Evolutionary conservation across 2,329 filamentous ascomycete genomes (phyloP).

Genomic region (Fusarium solani-melongenae): DNA sequence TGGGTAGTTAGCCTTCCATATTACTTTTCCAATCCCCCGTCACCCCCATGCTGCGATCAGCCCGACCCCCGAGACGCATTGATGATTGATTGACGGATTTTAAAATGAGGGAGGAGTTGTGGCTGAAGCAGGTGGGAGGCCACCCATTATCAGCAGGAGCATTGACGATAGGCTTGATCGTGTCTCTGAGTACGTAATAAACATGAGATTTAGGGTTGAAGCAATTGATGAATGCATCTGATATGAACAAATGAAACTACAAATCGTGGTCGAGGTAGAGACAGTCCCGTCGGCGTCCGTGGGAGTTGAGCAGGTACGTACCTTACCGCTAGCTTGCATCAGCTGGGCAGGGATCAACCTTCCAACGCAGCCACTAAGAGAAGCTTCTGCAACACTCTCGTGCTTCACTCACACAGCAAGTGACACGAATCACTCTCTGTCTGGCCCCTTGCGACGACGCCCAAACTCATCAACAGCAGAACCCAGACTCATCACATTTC

Average conservation of each 20-base stretch:
- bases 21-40: neutral
- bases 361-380: constrained; percentile 2
- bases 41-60: neutral
- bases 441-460: constrained; percentile 11
- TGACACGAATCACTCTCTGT: constrained; percentile 23
- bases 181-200: neutral
- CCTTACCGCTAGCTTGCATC: neutral
- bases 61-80: neutral
- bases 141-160: neutral
- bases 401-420: constrained; percentile 14
- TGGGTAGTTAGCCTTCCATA: neutral
- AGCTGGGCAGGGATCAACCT: constrained; percentile 34
- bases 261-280: neutral
- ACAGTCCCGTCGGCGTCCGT: neutral
- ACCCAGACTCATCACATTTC: neutral
- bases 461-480: constrained; percentile 1
- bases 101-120: neutral
- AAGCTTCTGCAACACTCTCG: constrained; percentile 1
- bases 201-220: neutral
- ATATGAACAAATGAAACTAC: neutral
- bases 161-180: neutral
- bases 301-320: constrained; percentile 6
- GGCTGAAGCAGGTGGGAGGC: neutral
- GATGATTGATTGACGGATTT: neutral
- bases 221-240: neutral